Conservation (phyloP, 495 filamentous ascomycete species). For the Choiromyces venosus region DNA sequence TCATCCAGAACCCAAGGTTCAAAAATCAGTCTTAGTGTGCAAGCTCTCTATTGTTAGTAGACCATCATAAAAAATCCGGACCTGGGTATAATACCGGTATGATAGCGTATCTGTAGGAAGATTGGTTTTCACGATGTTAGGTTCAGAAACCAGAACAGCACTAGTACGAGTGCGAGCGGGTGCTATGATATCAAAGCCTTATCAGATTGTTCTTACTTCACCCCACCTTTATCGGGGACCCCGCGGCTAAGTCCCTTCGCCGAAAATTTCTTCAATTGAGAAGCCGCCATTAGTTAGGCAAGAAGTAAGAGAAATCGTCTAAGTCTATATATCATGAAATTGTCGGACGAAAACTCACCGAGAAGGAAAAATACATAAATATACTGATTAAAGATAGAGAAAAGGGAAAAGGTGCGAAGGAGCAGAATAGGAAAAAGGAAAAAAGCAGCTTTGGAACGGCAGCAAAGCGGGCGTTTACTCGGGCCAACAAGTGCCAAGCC, state of each 20-base stretch:
- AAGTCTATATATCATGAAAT: neutral
- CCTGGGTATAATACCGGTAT: too few species aligned
- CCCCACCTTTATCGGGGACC: neutral
- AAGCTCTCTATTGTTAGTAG: too few species aligned
- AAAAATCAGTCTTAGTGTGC: too few species aligned
- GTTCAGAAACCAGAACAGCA: neutral
- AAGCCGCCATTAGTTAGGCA: neutral
- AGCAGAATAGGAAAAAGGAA: neutral
- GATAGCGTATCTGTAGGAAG: too few species aligned
- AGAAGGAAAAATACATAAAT: neutral
- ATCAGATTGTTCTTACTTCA: neutral
- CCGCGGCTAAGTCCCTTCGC: neutral
- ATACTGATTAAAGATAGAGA: too few species aligned
- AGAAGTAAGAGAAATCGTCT: neutral
- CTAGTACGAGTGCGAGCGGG: neutral
- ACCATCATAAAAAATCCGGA: too few species aligned
- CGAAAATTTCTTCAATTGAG: neutral
- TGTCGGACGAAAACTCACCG: neutral
- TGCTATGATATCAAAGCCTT: neutral
- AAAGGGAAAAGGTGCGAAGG: neutral
- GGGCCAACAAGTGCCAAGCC: neutral
- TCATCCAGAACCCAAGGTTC: too few species aligned
- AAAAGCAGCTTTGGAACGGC: neutral
- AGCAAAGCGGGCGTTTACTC: neutral
- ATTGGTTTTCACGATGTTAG: neutral